These are phyloP conservation scores for Colletotrichum zoysiae DNA, from an alignment of 2,329 filamentous ascomycete species.

Conservation along the genomic window DNA sequence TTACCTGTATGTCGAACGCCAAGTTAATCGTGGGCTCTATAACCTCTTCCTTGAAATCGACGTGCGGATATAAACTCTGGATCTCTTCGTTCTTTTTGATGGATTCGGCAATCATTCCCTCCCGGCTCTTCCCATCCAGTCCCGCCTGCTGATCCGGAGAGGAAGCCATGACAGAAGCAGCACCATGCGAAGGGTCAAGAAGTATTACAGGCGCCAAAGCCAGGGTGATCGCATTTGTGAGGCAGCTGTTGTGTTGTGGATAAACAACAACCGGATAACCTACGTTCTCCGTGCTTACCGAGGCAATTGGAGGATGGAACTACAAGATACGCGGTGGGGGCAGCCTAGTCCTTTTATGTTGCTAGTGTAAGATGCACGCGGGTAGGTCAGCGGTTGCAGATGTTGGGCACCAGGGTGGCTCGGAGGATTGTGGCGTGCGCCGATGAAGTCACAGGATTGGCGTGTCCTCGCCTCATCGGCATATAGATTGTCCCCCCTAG, in stretches of 20 bases:
- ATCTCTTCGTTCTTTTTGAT: slow-evolving; percentile 27
- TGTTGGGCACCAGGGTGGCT: background rate
- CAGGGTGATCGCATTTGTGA: background rate
- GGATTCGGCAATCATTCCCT: slow-evolving; percentile 32
- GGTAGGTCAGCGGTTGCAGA: slow-evolving; percentile 16
- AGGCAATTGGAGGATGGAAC: slow-evolving; percentile 1
- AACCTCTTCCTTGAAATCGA: slow-evolving; percentile 29
- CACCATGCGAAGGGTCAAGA: background rate
- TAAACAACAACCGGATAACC: background rate
- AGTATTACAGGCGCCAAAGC: no score
- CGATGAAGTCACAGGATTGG: slow-evolving; percentile 34
- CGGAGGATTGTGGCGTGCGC: slow-evolving; percentile 26
- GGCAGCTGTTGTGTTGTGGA: background rate
- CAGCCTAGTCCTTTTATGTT: slow-evolving; percentile 12
- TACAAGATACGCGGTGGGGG: background rate
- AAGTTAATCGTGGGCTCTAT: slow-evolving; percentile 31
- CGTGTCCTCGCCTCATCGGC: background rate
- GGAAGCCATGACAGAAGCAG: background rate
- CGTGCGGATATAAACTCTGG: slow-evolving; percentile 19
- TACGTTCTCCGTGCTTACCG: background rate
- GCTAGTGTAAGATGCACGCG: background rate
- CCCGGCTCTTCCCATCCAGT: slow-evolving; percentile 25
- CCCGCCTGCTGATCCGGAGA: background rate
- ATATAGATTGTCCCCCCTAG: background rate
- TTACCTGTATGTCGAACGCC: slow-evolving; percentile 35